Percentiles rank a stretch among this genome's conserved stretches.
Conservation (phyloP, 306 rosid species). For the Corylus avellana region DNA sequence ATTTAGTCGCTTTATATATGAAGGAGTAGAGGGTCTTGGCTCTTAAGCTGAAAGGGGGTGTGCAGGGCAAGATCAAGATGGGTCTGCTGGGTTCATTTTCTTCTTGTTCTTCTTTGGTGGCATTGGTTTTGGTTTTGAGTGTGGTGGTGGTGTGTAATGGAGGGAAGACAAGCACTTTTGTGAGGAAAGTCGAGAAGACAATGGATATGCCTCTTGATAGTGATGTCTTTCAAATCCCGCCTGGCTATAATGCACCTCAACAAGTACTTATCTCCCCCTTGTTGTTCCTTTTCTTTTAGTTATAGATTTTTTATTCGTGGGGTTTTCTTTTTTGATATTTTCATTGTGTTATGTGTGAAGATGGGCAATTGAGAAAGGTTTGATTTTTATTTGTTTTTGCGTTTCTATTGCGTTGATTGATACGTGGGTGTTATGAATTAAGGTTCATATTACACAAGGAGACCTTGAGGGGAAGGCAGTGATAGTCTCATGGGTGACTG, state of each 20-base stretch:
- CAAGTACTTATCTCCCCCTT: constrained; percentile 39
- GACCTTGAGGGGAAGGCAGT: constrained; percentile 66
- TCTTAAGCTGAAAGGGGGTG: not conserved
- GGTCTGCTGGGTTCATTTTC: constrained; percentile 26
- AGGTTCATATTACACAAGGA: constrained; percentile 93
- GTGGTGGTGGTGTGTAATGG: constrained; percentile 34
- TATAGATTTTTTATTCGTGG: not conserved
- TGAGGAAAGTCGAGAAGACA: constrained; percentile 49
- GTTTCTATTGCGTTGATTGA: not conserved
- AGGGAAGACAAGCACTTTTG: constrained; percentile 47
- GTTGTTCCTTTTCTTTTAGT: not conserved
- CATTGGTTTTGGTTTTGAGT: constrained; percentile 27
- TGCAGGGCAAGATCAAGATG: constrained; percentile 13
- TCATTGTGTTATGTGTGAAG: not conserved
- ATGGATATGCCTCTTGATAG: constrained; percentile 70
- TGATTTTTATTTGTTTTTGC: too few relatives aligned
- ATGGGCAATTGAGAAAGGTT: not conserved
- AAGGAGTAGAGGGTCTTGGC: not conserved
- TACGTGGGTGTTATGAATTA: constrained; percentile 24
- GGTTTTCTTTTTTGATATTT: not conserved
- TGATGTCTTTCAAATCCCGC: constrained; percentile 56
- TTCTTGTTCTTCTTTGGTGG: constrained; percentile 22
- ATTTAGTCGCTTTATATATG: not conserved
- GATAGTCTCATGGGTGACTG: constrained; percentile 74
- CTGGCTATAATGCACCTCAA: constrained; percentile 77